These are phyloP conservation scores for Phyllosticta citrichinensis DNA, from an alignment of 2,329 filamentous ascomycete genomes.

Conservation along the genomic window DNA sequence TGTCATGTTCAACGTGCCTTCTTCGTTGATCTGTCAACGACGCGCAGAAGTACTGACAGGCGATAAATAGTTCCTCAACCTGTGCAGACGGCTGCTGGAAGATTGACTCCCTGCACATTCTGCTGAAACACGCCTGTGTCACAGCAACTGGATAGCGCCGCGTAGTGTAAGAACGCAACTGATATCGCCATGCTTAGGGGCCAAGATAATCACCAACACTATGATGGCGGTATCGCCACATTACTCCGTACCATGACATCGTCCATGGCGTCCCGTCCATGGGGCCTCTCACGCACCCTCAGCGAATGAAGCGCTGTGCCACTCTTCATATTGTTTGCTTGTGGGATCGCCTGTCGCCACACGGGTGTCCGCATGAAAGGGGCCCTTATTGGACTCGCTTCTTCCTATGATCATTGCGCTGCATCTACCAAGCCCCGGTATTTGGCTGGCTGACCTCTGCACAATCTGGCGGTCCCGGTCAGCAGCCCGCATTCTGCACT, in stretches of 20 bases:
- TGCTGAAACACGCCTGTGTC: background rate
- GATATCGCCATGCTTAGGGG: background rate
- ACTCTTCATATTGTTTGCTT: constrained; percentile 2
- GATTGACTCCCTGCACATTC: background rate
- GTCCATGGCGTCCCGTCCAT: background rate
- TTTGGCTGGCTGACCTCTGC: constrained; percentile 5
- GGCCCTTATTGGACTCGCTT: constrained; percentile 6
- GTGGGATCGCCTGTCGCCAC: background rate
- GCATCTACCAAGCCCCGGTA: background rate
- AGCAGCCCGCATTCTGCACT: background rate
- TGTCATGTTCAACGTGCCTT: background rate
- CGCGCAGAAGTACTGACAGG: background rate
- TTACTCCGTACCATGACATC: background rate
- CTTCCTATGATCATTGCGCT: background rate
- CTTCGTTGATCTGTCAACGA: background rate
- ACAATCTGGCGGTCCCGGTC: background rate
- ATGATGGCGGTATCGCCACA: background rate
- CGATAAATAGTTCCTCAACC: background rate
- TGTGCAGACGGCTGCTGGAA: background rate
- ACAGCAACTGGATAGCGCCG: background rate
- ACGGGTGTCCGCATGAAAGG: background rate
- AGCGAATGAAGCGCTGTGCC: background rate
- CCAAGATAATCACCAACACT: background rate
- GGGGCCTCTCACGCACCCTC: background rate
- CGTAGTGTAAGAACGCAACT: background rate